phyloP scores from a whole-genome alignment of 108 stramenopile genomes.

The Discostella pseudostelligera region DNA sequence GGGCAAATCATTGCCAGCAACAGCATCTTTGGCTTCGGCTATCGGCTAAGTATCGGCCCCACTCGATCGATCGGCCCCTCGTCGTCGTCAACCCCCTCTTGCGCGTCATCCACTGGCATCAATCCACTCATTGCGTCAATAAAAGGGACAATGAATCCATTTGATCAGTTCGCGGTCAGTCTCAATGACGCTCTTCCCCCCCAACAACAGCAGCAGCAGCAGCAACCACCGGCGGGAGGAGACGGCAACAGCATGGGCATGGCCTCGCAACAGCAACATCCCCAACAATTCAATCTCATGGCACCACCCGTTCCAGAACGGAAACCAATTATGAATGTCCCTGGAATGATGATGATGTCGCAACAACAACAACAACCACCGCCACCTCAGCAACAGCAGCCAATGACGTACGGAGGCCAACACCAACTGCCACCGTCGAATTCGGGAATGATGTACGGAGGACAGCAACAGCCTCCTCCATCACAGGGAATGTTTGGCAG shows the following conservation, averaged over 20 bases:
- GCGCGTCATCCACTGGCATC: no score
- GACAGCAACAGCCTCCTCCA: not conserved
- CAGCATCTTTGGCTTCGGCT: no score
- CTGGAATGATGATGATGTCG: slow-evolving; percentile 10
- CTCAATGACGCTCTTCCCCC: slow-evolving; percentile 53
- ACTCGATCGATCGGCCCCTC: no score
- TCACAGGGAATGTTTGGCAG: slow-evolving; percentile 5
- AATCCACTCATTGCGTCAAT: no score
- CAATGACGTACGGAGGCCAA: slow-evolving; percentile 23
- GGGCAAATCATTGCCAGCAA: no score
- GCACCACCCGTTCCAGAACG: not conserved
- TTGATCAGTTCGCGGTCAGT: slow-evolving; percentile 79
- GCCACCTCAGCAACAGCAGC: slow-evolving; percentile 34
- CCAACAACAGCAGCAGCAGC: slow-evolving; percentile 6
- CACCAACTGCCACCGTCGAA: slow-evolving; percentile 11
- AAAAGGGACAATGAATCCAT: slow-evolving; percentile 79
- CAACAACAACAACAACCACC: slow-evolving; percentile 28
- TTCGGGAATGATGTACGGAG: slow-evolving; percentile 3
- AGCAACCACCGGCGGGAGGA: not conserved
- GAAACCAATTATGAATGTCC: slow-evolving; percentile 27
- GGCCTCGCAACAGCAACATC: slow-evolving; percentile 4
- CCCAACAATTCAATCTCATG: slow-evolving; percentile 19
- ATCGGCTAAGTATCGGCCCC: no score
- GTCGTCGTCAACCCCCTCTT: no score
- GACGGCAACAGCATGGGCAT: no score